These are phyloP conservation scores for Protostelium mycophagum DNA, from an alignment of 78 protist species.

Conservation along the genomic window DNA sequence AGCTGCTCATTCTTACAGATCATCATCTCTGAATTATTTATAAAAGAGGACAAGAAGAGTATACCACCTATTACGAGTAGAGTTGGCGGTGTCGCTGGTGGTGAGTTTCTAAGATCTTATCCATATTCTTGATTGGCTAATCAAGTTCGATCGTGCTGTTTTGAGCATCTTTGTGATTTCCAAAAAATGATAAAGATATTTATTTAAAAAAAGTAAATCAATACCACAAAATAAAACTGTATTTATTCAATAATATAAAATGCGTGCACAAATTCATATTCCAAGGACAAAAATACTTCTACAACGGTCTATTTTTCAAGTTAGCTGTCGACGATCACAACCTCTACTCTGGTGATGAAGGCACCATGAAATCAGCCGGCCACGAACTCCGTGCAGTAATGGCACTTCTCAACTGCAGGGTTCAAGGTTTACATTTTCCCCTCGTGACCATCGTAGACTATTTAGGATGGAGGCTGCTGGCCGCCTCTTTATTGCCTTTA, in stretches of 20 bases:
- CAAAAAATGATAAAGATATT: too few relatives aligned
- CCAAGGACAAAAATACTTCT: conserved; percentile 32
- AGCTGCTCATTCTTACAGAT: background rate
- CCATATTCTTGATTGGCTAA: too few relatives aligned
- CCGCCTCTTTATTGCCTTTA: conserved; percentile 48
- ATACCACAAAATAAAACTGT: too few relatives aligned
- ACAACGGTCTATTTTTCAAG: conserved; percentile 55
- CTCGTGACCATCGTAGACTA: conserved; percentile 54
- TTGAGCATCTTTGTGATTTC: too few relatives aligned
- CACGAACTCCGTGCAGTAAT: conserved; percentile 53
- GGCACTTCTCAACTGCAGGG: conserved; percentile 34
- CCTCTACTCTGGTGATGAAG: conserved; percentile 56
- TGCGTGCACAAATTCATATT: too few relatives aligned
- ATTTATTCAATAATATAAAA: background rate
- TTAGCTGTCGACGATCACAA: conserved; percentile 62
- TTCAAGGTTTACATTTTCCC: conserved; percentile 65
- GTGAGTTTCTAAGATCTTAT: conserved; percentile 11
- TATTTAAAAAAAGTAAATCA: too few relatives aligned
- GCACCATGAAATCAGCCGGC: conserved; percentile 62
- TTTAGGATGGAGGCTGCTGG: conserved; percentile 58
- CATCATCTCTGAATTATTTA: conserved; percentile 19
- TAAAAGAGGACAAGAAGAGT: conserved; percentile 37
- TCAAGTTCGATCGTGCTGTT: too few relatives aligned
- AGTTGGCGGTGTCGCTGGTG: conserved; percentile 71
- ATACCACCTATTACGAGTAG: conserved; percentile 46